phyloP scores from a whole-genome alignment of 2,329 filamentous ascomycete species.

The Massarina eburnea region DNA sequence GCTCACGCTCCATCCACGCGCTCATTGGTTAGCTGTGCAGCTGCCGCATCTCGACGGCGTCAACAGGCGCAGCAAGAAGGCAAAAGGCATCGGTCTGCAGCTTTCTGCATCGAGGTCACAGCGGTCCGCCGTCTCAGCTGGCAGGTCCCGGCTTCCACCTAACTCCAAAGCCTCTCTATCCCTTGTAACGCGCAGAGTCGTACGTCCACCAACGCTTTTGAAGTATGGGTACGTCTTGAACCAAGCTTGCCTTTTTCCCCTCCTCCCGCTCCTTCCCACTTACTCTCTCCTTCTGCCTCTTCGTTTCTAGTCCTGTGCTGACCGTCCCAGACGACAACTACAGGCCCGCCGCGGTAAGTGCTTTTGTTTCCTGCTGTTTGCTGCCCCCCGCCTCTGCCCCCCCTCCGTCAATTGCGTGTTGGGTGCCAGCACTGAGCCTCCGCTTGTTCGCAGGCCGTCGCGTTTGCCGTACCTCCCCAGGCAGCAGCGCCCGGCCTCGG shows the following conservation, averaged over 20 bases:
- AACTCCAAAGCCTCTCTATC: constrained; percentile 4
- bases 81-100: constrained; percentile 21
- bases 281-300: not conserved
- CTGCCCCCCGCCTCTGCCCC: too few species aligned
- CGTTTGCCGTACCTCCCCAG: constrained; percentile 5
- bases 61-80: constrained; percentile 29
- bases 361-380: not conserved
- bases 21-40: constrained; percentile 32
- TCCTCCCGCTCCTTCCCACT: not conserved
- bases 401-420: not conserved
- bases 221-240: constrained; percentile 9
- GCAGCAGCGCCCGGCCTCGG: constrained; percentile 7
- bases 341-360: constrained; percentile 32
- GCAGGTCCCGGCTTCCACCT: constrained; percentile 28
- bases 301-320: constrained; percentile 7
- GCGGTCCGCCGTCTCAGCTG: constrained; percentile 27
- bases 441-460: not conserved
- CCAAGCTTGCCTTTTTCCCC: constrained; percentile 1
- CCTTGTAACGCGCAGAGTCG: constrained; percentile 11
- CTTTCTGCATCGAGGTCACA: not conserved
- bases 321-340: constrained; percentile 28
- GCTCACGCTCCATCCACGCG: constrained; percentile 16
- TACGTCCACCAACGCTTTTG: not conserved
- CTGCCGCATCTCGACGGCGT: constrained; percentile 28
- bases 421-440: not conserved